Evolutionary conservation across 2,329 filamentous ascomycete genomes (phyloP), one percentile per base, ranked within the genome.

Genomic region (Neurospora crassa): DNA sequence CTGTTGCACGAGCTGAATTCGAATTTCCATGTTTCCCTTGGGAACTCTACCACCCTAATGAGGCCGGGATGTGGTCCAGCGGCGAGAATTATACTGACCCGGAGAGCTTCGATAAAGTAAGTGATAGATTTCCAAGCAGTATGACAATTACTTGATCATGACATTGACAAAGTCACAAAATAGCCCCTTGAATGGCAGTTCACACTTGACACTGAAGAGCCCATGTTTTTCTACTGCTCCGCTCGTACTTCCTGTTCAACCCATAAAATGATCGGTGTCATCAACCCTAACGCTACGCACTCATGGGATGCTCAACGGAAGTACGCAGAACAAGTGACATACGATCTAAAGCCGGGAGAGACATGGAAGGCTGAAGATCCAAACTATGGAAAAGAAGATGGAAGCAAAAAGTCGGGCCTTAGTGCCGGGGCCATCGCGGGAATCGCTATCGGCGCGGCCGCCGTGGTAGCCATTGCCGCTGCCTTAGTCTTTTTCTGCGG

Each of bases 241-340:
- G 90, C 90, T 0, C 85, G 88, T 0, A 85, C 83, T 0, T 92
- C 90, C 1, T 95, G 92, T 76, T 83, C 84, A 3, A 79, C 81
- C 2, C 85, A 90, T 63, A 85, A 87, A 29, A 95, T 95, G 92
- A 86, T 95, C 18, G 92, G 91, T 3, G 90, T 88, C 1, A 90
- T 95, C 75, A 95, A 94, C 76, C 86, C 37, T 10, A 89, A 87
- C 74, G 70, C 78, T 6, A 86, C 83, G 0, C 80, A 83, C 70
- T 85, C 84, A 0, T 81, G 86, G 53, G 80, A 83, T 8, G 75
- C 79, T 7, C 87, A 89, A 77, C 81, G 84, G 34, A 75, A 81
- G 29, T 83, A 79, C 40, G 85, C 86, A 3, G 76, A 82, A 7
- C 18, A 29, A 82, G 82, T 85, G 4, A 84, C 84, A 14, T 83